Evolutionary conservation across 2,329 filamentous ascomycete species (phyloP), one percentile per base, ranked within the genome.

Genomic region (Leptosphaerulina australis): DNA sequence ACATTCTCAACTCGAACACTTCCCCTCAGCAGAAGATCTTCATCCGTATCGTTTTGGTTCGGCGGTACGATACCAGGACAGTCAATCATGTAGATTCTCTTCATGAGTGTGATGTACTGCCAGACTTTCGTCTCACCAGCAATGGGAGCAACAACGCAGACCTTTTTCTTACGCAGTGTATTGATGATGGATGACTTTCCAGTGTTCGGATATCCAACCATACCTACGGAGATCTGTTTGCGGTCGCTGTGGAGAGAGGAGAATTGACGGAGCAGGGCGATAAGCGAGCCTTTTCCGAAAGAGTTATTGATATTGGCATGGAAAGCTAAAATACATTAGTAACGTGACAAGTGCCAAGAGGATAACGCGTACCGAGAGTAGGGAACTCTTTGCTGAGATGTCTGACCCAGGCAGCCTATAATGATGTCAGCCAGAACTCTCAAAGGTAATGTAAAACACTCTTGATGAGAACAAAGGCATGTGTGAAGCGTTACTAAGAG

Each of bases 401-500:
- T 59, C 90, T 87, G 44, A 99, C 93, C 94, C 94, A 99, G 53
- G 88, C 85, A 66, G 94, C 93, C 94, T 97, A 72, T 56, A 37
- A 20, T 44, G 31, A 44, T 37, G 58, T 71, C 66, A 69, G 64
- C 62, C 35, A 62, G 31, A 14, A 9, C n/a, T 47, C 38, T 52
- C 35, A 3, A 54, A 21, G 22, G 50, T 39, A 29, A 52, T 53
- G 46, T 37, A 29, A n/a, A 49, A 60, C 68, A 63, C 54, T 53
- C 3, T 24, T 4, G 24, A 18, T 11, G 5, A 45, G 61, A 55
- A 62, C 59, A 68, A 65, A 53, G 55, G 64, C 63, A 85, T 92
- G 88, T 99, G 83, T 93, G 92, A 88, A 88, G 89, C 90, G 88
- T 90, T 88, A 97, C 94, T 99, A 99, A 96, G 94, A 97, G 89